These are phyloP conservation scores for Balamuthia mandrillaris DNA, from an alignment of 208 protist genomes.

Conservation along the genomic window DNA sequence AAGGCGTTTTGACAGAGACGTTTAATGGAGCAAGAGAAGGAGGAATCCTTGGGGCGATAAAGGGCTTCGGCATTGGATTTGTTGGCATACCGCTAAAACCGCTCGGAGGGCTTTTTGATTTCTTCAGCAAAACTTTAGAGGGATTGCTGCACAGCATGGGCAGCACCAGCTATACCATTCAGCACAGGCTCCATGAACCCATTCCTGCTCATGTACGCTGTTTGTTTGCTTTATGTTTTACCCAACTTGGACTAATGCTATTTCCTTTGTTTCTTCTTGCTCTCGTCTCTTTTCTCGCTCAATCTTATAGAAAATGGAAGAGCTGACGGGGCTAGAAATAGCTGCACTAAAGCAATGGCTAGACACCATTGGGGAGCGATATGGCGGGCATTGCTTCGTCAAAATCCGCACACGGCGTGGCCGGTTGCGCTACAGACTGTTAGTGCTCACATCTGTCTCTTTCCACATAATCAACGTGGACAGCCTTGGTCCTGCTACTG, in stretches of 20 bases:
- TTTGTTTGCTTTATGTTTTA: too few species aligned
- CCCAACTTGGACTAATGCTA: too few species aligned
- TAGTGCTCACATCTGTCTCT: neutral
- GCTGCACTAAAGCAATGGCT: neutral
- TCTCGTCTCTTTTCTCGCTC: too few species aligned
- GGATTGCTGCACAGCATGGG: neutral
- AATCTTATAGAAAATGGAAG: too few species aligned
- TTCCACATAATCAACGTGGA: neutral
- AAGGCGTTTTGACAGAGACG: neutral
- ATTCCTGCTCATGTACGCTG: too few species aligned
- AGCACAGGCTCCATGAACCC: neutral
- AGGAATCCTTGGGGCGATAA: neutral
- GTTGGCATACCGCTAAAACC: neutral
- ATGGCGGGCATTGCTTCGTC: neutral
- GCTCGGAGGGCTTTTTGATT: neutral
- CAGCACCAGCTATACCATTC: conserved; percentile 5
- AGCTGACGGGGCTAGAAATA: too few species aligned
- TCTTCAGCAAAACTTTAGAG: neutral
- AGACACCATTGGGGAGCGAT: neutral
- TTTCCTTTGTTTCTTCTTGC: too few species aligned
- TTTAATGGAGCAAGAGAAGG: neutral
- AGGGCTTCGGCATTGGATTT: neutral
- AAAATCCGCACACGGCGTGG: conserved; percentile 1
- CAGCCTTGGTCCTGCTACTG: neutral
- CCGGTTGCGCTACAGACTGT: neutral